These are phyloP conservation scores for Diaporthe sp. DNA, from an alignment of 2,329 filamentous ascomycete species.

Conservation along the genomic window DNA sequence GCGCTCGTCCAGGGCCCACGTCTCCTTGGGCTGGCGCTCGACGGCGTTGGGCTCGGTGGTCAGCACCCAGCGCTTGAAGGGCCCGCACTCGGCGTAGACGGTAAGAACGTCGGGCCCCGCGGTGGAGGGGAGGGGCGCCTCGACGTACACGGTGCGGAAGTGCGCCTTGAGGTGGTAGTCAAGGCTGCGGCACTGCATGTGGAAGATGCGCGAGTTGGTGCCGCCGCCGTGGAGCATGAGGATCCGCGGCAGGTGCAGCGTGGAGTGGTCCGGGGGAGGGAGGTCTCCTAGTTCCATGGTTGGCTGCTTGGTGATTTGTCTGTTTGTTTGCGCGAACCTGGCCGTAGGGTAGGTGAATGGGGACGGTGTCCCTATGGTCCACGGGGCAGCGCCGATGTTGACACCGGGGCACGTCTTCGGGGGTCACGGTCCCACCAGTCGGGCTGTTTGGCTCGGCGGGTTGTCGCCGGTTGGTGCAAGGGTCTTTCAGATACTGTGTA, in stretches of 20 bases:
- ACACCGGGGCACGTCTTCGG: background rate
- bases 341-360: background rate
- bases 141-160: conserved; percentile 81
- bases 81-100: conserved; percentile 76
- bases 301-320: background rate
- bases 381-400: background rate
- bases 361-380: background rate
- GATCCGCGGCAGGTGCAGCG: conserved; percentile 70
- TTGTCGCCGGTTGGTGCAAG: background rate
- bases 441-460: conserved; percentile 4
- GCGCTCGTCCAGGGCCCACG: conserved; percentile 54
- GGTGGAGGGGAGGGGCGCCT: conserved; percentile 75
- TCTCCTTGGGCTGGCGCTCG: conserved; percentile 39
- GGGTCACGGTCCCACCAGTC: conserved; percentile 3
- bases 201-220: conserved; percentile 79
- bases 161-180: conserved; percentile 61
- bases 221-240: conserved; percentile 88
- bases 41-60: conserved; percentile 36
- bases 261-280: conserved; percentile 59
- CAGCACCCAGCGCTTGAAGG: conserved; percentile 67
- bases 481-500: background rate
- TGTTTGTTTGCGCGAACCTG: background rate
- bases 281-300: conserved; percentile 46
- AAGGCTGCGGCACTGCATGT: conserved; percentile 73
- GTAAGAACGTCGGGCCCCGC: conserved; percentile 73